These are phyloP conservation scores for Leptosphaerulina australis DNA, from an alignment of 2,329 filamentous ascomycete species.

Conservation along the genomic window DNA sequence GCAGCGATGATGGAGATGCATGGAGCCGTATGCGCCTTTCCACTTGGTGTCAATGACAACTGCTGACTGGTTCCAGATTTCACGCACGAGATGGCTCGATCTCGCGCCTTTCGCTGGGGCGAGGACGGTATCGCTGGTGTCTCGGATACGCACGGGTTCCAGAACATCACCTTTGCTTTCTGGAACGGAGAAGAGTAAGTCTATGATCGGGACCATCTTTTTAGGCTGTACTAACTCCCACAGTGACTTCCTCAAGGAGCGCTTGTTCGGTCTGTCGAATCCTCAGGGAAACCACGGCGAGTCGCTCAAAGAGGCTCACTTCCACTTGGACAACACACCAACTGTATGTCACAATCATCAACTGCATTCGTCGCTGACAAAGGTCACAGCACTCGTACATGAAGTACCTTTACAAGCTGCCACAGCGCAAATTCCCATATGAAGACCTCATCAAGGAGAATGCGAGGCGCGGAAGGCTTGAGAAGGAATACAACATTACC, in stretches of 20 bases:
- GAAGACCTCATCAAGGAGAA: slow-evolving; percentile 86
- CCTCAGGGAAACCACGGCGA: slow-evolving; percentile 97
- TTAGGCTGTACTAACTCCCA: slow-evolving; percentile 49
- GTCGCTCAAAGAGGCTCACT: slow-evolving; percentile 95
- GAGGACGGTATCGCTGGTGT: slow-evolving; percentile 97
- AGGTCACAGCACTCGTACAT: slow-evolving; percentile 87
- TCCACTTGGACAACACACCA: slow-evolving; percentile 94
- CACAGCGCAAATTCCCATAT: slow-evolving; percentile 90
- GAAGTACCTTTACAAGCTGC: slow-evolving; percentile 98
- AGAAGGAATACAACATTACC: slow-evolving; percentile 88
- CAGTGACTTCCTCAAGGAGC: slow-evolving; percentile 91
- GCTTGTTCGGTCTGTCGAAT: slow-evolving; percentile 92
- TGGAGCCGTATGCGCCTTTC: slow-evolving; percentile 78
- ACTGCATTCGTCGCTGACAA: slow-evolving; percentile 41
- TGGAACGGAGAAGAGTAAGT: slow-evolving; percentile 96
- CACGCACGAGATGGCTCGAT: slow-evolving; percentile 88
- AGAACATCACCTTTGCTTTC: slow-evolving; percentile 94
- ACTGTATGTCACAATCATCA: slow-evolving; percentile 55
- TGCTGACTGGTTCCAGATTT: slow-evolving; percentile 69
- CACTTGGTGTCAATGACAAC: slow-evolving; percentile 1
- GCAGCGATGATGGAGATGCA: slow-evolving; percentile 80
- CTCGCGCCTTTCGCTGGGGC: slow-evolving; percentile 90
- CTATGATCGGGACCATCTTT: background rate
- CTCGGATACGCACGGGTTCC: slow-evolving; percentile 86
- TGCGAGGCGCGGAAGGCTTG: slow-evolving; percentile 72